Evolutionary conservation across 2,329 filamentous ascomycete species (phyloP), one percentile per base, ranked within the genome.

Genomic region (Spiromastix sp.): DNA sequence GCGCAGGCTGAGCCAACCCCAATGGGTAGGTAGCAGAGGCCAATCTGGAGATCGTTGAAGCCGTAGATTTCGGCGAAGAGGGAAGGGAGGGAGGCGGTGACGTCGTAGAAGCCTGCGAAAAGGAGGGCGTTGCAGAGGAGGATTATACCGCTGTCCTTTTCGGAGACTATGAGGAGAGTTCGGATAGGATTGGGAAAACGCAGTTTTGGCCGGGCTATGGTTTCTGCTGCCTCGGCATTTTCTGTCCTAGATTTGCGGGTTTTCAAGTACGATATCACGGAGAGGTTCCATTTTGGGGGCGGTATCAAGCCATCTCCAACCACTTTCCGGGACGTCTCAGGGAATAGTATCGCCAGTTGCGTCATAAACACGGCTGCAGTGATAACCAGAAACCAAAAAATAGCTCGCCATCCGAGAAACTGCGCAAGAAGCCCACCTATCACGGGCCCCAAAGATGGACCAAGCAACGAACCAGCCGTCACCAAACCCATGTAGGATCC

Each of bases 401-500:
- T 74, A 36, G 71, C 66, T n/a, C 71, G 61, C 79, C 79, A 84
- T 6, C 74, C 76, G 0, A 80, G 63, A 41, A 71, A 79, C 43
- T 80, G 63, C 12, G 68, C 67, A 12, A 85, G 55, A 1, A 82
- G 43, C 1, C 79, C 80, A 10, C 80, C 79, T 3, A 83, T 59
- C 1, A 80, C 67, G 0, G 79, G 77, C 0, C 73, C 63, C 5
- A 81, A 49, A 3, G 64, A 52, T 1, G 63, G 63, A 1, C 59
- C 64, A 9, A 67, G 33, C 25, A 77, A 73, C 36, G 71, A 62
- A 11, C 71, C 76, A 3, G 66, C 67, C 20, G 68, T 71, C n/a
- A 77, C 72, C 40, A 77, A 70, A 33, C 74, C 81, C 62, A 87
- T 79, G 49, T 82, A 87, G 37, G 70, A 72, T 2, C 83, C 84